phyloP scores from a whole-genome alignment of 2,329 filamentous ascomycete species.

The Herpotrichia juniperi region DNA sequence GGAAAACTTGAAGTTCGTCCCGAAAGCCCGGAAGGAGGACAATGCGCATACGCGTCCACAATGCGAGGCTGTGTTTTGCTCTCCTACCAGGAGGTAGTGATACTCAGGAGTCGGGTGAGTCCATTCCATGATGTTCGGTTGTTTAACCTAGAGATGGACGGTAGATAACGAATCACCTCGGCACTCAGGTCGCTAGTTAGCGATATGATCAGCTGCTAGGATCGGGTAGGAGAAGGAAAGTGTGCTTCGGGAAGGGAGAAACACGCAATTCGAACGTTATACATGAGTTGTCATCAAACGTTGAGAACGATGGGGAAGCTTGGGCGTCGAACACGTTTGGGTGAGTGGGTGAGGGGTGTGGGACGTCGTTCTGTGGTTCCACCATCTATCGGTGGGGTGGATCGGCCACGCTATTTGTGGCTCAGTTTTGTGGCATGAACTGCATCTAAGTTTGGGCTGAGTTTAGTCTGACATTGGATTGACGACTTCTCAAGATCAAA shows the following conservation, averaged over 20 bases:
- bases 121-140: not conserved
- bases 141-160: not conserved
- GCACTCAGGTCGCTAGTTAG: not conserved
- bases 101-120: not conserved
- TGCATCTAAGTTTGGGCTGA: too few species aligned
- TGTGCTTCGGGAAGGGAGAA: not conserved
- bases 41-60: not conserved
- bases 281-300: not conserved
- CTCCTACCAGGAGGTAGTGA: not conserved
- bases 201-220: constrained; percentile 2
- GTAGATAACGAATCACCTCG: not conserved
- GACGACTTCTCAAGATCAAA: too few species aligned
- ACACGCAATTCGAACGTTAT: not conserved
- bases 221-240: not conserved
- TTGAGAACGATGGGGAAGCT: not conserved
- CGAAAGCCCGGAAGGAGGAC: not conserved
- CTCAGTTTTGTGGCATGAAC: too few species aligned
- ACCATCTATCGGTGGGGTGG: not conserved
- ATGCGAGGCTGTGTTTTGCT: not conserved
- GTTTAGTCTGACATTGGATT: too few species aligned
- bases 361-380: not conserved
- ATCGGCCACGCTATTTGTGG: not conserved
- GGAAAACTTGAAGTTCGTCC: not conserved
- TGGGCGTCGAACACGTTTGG: too few species aligned
- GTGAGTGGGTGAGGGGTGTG: too few species aligned